Evolutionary conservation across 768 basidiomycete species (phyloP).

Genomic region (Tylopilus balloui): DNA sequence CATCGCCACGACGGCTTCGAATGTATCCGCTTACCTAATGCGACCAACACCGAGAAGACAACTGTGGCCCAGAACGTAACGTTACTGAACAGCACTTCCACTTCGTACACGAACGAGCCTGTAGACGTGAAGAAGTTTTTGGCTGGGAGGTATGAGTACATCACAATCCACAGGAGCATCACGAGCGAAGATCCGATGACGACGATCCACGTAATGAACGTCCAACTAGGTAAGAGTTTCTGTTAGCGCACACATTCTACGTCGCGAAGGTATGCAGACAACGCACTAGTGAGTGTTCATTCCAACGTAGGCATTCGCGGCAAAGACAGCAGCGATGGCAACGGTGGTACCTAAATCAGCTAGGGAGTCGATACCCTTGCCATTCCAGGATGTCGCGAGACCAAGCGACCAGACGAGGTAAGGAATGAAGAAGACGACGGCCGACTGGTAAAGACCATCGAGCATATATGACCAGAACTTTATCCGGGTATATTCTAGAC

Average conservation of each 20-base stretch:
- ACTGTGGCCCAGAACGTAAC: constrained; percentile 84
- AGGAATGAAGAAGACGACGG: constrained; percentile 81
- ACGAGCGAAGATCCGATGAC: constrained; percentile 75
- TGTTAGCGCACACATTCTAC: constrained; percentile 2
- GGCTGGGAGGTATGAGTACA: constrained; percentile 80
- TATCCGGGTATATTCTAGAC: constrained; percentile 84
- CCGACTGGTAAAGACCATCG: constrained; percentile 93
- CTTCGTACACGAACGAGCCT: constrained; percentile 68
- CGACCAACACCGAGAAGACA: constrained; percentile 60
- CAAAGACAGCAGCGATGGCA: constrained; percentile 78
- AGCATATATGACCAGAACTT: constrained; percentile 96
- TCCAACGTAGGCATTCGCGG: constrained; percentile 88
- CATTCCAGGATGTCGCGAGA: constrained; percentile 67
- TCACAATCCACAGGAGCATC: constrained; percentile 82
- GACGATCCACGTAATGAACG: constrained; percentile 78
- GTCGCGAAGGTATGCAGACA: constrained; percentile 14
- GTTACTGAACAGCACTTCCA: constrained; percentile 67
- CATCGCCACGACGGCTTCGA: constrained; percentile 3
- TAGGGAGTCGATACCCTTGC: constrained; percentile 71
- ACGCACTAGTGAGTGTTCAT: constrained; percentile 87
- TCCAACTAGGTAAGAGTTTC: constrained; percentile 53
- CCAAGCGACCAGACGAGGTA: constrained; percentile 70
- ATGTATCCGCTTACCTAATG: constrained; percentile 54
- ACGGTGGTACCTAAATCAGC: constrained; percentile 92
- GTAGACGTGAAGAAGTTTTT: constrained; percentile 70